These are phyloP conservation scores for Penicillium atrosanguineum DNA, from an alignment of 495 filamentous ascomycete species.

Conservation along the genomic window DNA sequence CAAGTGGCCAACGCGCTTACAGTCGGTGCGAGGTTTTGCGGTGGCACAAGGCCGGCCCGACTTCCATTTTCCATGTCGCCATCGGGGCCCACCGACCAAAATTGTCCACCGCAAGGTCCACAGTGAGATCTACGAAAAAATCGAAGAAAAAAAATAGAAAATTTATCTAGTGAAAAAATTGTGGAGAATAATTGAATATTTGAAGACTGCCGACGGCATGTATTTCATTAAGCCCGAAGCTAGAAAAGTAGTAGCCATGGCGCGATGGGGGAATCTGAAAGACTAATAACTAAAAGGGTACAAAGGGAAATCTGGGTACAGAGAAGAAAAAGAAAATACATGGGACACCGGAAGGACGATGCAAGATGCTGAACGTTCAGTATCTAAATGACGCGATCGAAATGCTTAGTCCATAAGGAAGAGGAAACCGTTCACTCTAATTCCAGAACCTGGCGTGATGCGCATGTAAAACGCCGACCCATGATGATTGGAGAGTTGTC, in stretches of 20 bases:
- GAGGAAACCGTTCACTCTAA: background rate
- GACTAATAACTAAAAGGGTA: slow-evolving; percentile 2
- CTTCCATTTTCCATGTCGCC: slow-evolving; percentile 11
- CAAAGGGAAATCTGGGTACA: background rate
- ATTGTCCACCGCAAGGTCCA: background rate
- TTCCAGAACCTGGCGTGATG: slow-evolving; percentile 18
- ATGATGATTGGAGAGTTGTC: slow-evolving; percentile 14
- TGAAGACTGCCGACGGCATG: slow-evolving; percentile 9
- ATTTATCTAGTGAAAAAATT: background rate
- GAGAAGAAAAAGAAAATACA: slow-evolving; percentile 1
- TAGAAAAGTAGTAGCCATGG: slow-evolving; percentile 30
- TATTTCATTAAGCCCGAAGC: slow-evolving; percentile 16
- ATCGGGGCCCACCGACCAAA: slow-evolving; percentile 4
- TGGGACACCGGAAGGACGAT: slow-evolving; percentile 21
- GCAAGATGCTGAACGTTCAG: slow-evolving; percentile 6
- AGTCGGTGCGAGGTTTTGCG: slow-evolving; percentile 1
- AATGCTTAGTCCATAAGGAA: slow-evolving; percentile 3
- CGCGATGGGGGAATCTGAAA: slow-evolving; percentile 27
- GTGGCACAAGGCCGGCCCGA: slow-evolving; percentile 3
- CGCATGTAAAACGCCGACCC: slow-evolving; percentile 2
- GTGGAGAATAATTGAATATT: slow-evolving; percentile 2
- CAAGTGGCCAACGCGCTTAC: slow-evolving; percentile 4
- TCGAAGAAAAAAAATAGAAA: slow-evolving; percentile 3
- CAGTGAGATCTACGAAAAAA: background rate
- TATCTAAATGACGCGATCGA: slow-evolving; percentile 16